A percentile compares a stretch with the other conserved stretches of the same genome.
phyloP scores from a whole-genome alignment of 441 rosid genomes.

The Dalechampia spathulata region DNA sequence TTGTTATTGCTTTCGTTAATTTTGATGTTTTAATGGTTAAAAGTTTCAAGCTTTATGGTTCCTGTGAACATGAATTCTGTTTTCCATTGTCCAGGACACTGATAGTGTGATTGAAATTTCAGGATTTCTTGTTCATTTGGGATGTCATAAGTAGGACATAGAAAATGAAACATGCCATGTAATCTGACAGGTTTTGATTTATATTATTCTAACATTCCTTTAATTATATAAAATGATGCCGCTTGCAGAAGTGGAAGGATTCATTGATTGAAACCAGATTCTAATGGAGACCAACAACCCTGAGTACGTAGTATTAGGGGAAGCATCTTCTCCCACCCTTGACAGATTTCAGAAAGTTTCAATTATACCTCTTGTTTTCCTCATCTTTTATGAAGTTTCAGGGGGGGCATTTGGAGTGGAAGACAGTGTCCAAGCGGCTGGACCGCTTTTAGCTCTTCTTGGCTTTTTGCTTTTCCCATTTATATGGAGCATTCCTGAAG shows the following conservation, averaged over 20 bases:
- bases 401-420: conserved; percentile 68
- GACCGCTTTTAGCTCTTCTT: conserved; percentile 51
- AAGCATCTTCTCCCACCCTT: conserved; percentile 25
- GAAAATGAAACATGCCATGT: no score
- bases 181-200: neutral
- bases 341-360: conserved; percentile 44
- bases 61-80: no score
- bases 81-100: no score
- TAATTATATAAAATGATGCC: neutral
- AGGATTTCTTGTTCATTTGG: no score
- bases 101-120: no score
- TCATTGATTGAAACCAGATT: neutral
- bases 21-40: no score
- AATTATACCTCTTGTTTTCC: conserved; percentile 51
- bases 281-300: conserved; percentile 2
- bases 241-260: neutral
- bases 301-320: conserved; percentile 6
- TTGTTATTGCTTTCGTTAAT: no score
- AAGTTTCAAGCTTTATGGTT: no score
- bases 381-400: conserved; percentile 64
- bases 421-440: conserved; percentile 59
- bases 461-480: conserved; percentile 57
- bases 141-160: no score
- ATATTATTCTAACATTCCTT: neutral
- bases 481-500: conserved; percentile 70